Conservation (phyloP, 2,329 filamentous ascomycete genomes). For the Talaromyces sp. region DNA sequence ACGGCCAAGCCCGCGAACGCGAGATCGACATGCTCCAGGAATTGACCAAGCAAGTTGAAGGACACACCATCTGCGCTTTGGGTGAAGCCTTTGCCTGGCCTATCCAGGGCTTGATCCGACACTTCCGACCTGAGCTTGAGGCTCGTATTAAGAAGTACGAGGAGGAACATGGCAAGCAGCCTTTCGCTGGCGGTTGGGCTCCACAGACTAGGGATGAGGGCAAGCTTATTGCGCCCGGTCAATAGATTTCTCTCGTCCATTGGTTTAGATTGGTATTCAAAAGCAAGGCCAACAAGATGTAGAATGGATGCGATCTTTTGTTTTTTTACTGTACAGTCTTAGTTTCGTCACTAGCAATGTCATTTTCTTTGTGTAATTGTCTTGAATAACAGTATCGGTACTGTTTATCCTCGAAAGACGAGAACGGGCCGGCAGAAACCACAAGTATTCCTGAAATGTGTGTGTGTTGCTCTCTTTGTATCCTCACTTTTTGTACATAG, state of each 20-base stretch:
- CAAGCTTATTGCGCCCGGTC: constrained; percentile 79
- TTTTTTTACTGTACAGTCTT: constrained; percentile 15
- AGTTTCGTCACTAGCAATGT: constrained; percentile 14
- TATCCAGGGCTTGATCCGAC: constrained; percentile 93
- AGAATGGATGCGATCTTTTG: constrained; percentile 12
- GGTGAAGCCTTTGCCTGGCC: constrained; percentile 99
- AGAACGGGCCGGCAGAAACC: no score
- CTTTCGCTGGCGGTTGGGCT: constrained; percentile 83
- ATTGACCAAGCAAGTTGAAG: constrained; percentile 98
- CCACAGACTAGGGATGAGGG: constrained; percentile 71
- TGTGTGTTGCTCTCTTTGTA: no score
- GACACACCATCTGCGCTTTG: constrained; percentile 96
- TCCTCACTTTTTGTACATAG: no score
- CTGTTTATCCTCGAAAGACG: no score
- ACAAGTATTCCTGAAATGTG: neutral
- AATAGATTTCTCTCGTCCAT: constrained; percentile 54
- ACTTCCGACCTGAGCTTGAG: constrained; percentile 95
- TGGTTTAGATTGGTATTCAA: constrained; percentile 6
- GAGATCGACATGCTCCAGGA: constrained; percentile 99
- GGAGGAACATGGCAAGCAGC: constrained; percentile 58
- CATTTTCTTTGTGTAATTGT: constrained; percentile 1
- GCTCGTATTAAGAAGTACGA: constrained; percentile 79
- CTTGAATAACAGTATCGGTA: no score
- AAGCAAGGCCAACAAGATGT: constrained; percentile 8
- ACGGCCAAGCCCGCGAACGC: constrained; percentile 76